Base-by-base conservation (phyloP, 2,329 filamentous ascomycete genomes). In the Pestalotiopsis sp. region DNA sequence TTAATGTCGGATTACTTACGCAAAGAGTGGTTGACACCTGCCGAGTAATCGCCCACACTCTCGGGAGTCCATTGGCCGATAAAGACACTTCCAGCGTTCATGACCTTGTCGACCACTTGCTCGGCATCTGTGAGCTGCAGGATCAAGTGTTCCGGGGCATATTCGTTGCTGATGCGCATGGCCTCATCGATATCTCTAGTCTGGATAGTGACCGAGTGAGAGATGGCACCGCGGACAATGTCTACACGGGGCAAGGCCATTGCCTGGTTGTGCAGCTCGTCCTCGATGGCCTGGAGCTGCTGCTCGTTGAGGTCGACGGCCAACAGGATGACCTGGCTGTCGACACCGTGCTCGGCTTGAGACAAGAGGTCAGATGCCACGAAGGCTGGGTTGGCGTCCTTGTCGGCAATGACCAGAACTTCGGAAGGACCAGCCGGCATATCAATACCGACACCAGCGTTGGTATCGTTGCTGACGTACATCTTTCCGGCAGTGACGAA, bases 401-500 rank as follows among this genome's bases (percentile, higher is more conserved):
- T 89, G 82, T 99, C 96, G 38, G 96, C 96, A 65, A 99, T 87
- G 68, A 99, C 96, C n/a, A 99, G 88, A 3, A 99, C 94, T 80
- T 99, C 96, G 45, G 94, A 97, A 0, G 96, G 96, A 0, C 96
- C 96, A 45, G 96, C 96, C 12, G 96, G 96, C 96, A 99, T 99
- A 78, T 99, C 96, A 76, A 99, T 99, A 80, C 94, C 92, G 56
- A 98, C 95, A 25, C 93, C 93, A 13, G 96, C 96, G 70, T 94
- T 97, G 59, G 96, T 98, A 79, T 99, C 96, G 80, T 99, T 99
- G 81, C 92, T 93, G 58, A 99, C 96, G 75, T 95, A 88, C 96
- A 99, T 99, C 88, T 99, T 99, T 66, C 93, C 96, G 0, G 96
- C 96, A 0, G 96, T 99, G 56, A 99, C 96, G 78, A 98, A 99